A percentile compares a stretch with the other conserved stretches of the same genome.
These are phyloP conservation scores for Lipomyces orientalis DNA, from an alignment of 805 yeast species.

Conservation along the genomic window DNA sequence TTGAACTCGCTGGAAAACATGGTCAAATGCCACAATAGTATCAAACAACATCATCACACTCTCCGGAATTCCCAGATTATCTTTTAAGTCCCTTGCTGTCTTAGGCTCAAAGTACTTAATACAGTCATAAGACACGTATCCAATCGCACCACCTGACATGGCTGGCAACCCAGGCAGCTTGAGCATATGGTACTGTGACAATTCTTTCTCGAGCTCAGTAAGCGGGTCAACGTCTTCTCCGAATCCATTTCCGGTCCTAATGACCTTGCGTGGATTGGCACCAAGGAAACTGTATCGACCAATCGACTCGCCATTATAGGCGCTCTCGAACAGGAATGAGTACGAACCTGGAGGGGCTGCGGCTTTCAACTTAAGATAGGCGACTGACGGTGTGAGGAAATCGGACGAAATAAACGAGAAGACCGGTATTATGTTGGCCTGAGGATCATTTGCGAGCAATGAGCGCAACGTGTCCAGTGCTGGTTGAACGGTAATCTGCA, in stretches of 20 bases:
- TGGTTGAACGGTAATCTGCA: slow-evolving; percentile 31
- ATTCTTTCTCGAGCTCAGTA: slow-evolving; percentile 71
- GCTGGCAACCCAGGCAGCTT: slow-evolving; percentile 82
- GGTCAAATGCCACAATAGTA: slow-evolving; percentile 87
- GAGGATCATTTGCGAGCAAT: slow-evolving; percentile 17
- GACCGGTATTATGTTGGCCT: slow-evolving; percentile 75
- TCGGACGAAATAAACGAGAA: slow-evolving; percentile 75
- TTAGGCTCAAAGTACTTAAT: slow-evolving; percentile 95
- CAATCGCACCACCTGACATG: slow-evolving; percentile 94
- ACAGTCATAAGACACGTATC: slow-evolving; percentile 95
- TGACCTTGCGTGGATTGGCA: slow-evolving; percentile 76
- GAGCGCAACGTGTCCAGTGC: slow-evolving; percentile 24
- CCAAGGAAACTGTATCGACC: slow-evolving; percentile 94
- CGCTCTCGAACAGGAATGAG: slow-evolving; percentile 86
- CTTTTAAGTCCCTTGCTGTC: slow-evolving; percentile 75
- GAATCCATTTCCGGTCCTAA: slow-evolving; percentile 77
- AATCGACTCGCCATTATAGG: slow-evolving; percentile 84
- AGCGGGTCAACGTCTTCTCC: slow-evolving; percentile 81
- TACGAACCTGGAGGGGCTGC: slow-evolving; percentile 61
- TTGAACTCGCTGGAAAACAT: slow-evolving; percentile 91
- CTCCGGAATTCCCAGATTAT: slow-evolving; percentile 86
- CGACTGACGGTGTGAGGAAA: slow-evolving; percentile 85
- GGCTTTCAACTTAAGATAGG: slow-evolving; percentile 80
- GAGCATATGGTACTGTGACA: slow-evolving; percentile 68
- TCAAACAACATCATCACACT: slow-evolving; percentile 91